Conservation (phyloP, 1,139 yeast species). For the Geotrichum carabidarum region DNA sequence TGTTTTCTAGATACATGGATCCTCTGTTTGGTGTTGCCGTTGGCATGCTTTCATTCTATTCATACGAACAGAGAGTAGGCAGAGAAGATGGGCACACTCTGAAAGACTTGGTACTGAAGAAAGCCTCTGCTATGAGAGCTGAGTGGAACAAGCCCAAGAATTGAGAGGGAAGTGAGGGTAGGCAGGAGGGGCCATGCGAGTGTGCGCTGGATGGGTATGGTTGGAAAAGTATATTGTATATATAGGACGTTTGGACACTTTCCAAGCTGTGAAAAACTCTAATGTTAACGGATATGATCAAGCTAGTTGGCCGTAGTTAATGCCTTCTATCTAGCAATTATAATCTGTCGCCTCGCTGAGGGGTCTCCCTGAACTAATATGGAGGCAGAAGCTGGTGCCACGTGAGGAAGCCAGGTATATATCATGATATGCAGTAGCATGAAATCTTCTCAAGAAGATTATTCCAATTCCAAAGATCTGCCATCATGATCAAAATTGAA, state of each 20-base stretch:
- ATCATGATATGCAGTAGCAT: no score
- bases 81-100: slow-evolving; percentile 20
- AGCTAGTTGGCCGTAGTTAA: no score
- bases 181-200: not conserved
- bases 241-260: no score
- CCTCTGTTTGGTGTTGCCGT: slow-evolving; percentile 21
- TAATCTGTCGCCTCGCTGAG: no score
- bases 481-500: not conserved
- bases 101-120: slow-evolving; percentile 10
- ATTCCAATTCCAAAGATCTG: not conserved
- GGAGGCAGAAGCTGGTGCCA: no score
- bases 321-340: no score
- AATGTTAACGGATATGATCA: no score
- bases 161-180: not conserved
- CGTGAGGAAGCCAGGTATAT: no score
- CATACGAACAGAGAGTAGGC: slow-evolving; percentile 20
- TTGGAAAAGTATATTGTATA: no score
- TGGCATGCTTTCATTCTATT: slow-evolving; percentile 17
- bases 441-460: no score
- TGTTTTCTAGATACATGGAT: slow-evolving; percentile 14
- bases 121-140: not conserved
- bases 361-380: no score
- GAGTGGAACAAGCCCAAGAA: slow-evolving; percentile 1
- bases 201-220: not conserved
- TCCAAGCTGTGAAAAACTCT: no score